Percentiles rank a stretch among this genome's conserved stretches.
phyloP scores from a whole-genome alignment of 2,329 filamentous ascomycete genomes.

The Fusarium sp. region DNA sequence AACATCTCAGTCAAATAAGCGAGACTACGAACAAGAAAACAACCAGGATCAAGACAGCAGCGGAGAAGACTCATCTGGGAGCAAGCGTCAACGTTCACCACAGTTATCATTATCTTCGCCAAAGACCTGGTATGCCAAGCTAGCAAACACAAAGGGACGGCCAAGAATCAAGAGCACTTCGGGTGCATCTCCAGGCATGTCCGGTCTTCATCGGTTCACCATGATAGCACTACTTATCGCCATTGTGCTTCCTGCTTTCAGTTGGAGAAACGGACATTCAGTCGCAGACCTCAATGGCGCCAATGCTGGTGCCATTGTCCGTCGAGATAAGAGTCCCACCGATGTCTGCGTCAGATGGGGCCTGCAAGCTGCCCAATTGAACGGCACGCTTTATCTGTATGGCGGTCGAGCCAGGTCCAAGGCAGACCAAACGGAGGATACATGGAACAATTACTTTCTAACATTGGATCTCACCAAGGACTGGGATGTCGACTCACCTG shows the following conservation, averaged over 20 bases:
- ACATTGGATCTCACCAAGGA: conserved; percentile 73
- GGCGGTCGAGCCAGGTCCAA: conserved; percentile 70
- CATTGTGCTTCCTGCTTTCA: conserved; percentile 58
- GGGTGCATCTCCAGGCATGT: conserved; percentile 53
- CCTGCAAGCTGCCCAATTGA: conserved; percentile 72
- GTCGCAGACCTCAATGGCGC: conserved; percentile 54
- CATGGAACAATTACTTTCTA: conserved; percentile 80
- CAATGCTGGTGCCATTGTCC: conserved; percentile 56
- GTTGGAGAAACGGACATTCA: conserved; percentile 51
- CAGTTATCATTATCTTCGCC: conserved; percentile 37
- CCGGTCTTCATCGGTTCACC: conserved; percentile 55
- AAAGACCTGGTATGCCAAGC: conserved; percentile 55
- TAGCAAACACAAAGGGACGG: conserved; percentile 50
- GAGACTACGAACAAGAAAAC: conserved; percentile 12
- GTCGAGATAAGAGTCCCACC: conserved; percentile 41
- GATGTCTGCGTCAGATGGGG: conserved; percentile 71
- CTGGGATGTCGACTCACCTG: conserved; percentile 72
- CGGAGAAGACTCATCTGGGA: background rate
- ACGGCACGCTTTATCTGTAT: conserved; percentile 79
- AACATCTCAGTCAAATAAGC: conserved; percentile 7
- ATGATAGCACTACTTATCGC: conserved; percentile 60
- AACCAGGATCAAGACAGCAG: conserved; percentile 7
- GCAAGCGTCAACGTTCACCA: conserved; percentile 17
- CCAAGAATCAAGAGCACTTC: conserved; percentile 55
- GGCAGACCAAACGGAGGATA: conserved; percentile 65